These are phyloP conservation scores for Linnemannia schmuckeri DNA, from an alignment of 192 early-diverging fungal genomes.

Conservation along the genomic window DNA sequence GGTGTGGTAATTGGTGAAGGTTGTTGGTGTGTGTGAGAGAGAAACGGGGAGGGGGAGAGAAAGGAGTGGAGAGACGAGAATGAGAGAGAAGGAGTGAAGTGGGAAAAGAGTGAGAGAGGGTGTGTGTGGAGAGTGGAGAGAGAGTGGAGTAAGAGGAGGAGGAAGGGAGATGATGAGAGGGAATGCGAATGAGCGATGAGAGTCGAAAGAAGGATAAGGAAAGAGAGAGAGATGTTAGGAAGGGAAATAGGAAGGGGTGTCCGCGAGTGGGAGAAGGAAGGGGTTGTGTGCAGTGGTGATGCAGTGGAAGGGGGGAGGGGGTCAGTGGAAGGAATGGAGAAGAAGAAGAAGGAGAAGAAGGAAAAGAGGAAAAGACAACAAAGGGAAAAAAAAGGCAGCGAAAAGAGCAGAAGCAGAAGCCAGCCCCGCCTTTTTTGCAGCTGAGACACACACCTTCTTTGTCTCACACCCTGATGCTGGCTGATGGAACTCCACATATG, in stretches of 20 bases:
- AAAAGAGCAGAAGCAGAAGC: background rate
- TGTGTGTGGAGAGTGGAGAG: background rate
- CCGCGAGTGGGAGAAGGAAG: conserved; percentile 9
- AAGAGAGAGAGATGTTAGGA: conserved; percentile 2
- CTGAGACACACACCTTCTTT: background rate
- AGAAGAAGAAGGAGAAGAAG: conserved; percentile 4
- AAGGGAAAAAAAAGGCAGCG: background rate
- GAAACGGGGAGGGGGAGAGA: background rate
- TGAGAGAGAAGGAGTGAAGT: background rate
- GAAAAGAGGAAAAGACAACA: background rate
- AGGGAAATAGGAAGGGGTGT: background rate
- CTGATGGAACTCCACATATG: background rate
- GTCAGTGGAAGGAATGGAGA: background rate
- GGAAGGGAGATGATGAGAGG: background rate
- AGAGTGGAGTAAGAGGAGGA: background rate
- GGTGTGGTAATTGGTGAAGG: background rate
- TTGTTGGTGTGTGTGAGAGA: background rate
- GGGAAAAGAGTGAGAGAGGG: background rate
- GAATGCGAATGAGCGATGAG: background rate
- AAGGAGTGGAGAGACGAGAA: background rate
- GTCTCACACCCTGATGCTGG: background rate
- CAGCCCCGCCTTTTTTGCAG: background rate
- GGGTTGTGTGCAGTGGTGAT: background rate
- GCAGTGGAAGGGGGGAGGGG: background rate
- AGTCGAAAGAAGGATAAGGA: background rate